Evolutionary conservation across 352 stramenopile species (phyloP), one percentile per base, ranked within the genome.

Genomic region (Phytophthora pisi): DNA sequence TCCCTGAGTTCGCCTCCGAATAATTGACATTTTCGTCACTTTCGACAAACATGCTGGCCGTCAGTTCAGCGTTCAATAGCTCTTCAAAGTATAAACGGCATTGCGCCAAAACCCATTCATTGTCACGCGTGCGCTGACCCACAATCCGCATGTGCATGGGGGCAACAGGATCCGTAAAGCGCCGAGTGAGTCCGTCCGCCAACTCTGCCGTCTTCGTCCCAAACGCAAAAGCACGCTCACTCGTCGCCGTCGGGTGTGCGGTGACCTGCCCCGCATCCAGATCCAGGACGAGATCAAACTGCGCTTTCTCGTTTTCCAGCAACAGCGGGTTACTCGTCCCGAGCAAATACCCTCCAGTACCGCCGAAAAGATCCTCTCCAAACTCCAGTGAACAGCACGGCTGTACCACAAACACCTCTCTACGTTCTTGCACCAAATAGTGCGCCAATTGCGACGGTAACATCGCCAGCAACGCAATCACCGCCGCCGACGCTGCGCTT

Each of bases 11-110:
- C 4, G 24, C 26, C 7, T 51, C 47, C 3, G 28, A 47, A 11
- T 51, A 11, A 5, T 24, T 57, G 4, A 58, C 57, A 10, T 24
- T 51, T 51, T 50, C 46, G 28, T 65, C 58, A 15, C 42, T 64
- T 20, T 65, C 62, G 5, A 40, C 40, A 30, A 58, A 13, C 77
- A 65, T 7, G 50, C 55, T 42, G 58, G 72, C 69, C 66, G 75
- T n/a, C 57, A 75, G 15, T 28, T 75, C 74, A 31, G 79, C 72
- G 11, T 82, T 65, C 16, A 89, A 28, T 38, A 92, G 81, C 13
- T 81, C 69, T 28, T 90, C 80, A 64, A 90, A 90, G 66, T 89
- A 91, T 11, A 52, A 54, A 52, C 83, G 82, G 42, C 89, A 90
- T 58, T 91, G 81, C 1, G 55, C 57, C 5, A 91, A 64, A 0